Evolutionary conservation across 345 rosid species (phyloP).

Genomic region (Lepidium sativum): DNA sequence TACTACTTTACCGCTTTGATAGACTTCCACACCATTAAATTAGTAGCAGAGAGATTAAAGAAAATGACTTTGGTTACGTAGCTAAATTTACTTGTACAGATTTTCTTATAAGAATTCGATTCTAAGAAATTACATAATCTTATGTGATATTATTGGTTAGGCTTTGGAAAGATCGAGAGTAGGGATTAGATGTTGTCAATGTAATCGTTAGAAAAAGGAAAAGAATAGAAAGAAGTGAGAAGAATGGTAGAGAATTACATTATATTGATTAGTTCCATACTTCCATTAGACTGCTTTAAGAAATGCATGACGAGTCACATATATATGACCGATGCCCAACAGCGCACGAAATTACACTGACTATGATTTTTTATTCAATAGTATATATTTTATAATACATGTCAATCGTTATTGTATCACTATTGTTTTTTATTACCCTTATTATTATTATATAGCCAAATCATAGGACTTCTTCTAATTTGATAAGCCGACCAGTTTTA

Average conservation of each 20-base stretch:
- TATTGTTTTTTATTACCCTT: no score
- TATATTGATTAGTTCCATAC: conserved; percentile 13
- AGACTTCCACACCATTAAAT: background rate
- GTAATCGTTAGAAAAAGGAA: background rate
- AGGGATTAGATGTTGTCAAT: no score
- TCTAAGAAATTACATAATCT: no score
- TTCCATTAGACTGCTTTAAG: conserved; percentile 10
- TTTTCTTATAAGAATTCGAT: no score
- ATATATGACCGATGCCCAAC: background rate
- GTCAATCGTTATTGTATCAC: background rate
- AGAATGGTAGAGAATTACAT: background rate
- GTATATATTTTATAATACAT: background rate
- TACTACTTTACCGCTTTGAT: background rate
- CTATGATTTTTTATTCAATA: conserved; percentile 2
- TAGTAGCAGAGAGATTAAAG: no score
- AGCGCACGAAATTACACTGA: conserved; percentile 6
- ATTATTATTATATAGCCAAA: background rate
- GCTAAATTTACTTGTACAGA: no score
- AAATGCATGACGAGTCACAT: conserved; percentile 8
- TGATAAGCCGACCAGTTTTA: background rate
- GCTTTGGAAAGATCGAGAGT: no score
- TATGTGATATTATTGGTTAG: no score
- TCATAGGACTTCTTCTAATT: background rate
- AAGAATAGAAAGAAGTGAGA: no score
- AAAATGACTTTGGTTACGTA: no score